Evolutionary conservation across 352 stramenopile species (phyloP).

Genomic region (Phytophthora pseudosyringae): DNA sequence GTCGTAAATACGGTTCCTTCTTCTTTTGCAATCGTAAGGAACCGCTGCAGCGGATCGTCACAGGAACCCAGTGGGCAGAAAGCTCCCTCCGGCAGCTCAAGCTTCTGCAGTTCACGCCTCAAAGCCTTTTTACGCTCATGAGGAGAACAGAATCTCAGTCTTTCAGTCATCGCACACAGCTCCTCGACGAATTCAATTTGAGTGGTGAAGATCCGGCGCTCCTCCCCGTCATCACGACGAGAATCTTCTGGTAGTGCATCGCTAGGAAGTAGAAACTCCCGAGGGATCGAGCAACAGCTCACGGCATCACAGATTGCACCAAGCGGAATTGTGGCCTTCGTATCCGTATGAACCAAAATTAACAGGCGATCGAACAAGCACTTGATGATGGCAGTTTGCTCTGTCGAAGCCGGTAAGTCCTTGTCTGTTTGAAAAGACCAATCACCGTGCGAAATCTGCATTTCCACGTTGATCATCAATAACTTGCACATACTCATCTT

Average conservation of each 20-base stretch:
- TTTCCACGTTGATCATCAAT: slow-evolving; percentile 84
- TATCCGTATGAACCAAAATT: slow-evolving; percentile 51
- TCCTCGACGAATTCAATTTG: slow-evolving; percentile 79
- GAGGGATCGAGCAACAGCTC: slow-evolving; percentile 51
- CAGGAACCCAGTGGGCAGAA: slow-evolving; percentile 78
- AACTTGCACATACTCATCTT: slow-evolving; percentile 86
- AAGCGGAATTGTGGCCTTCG: slow-evolving; percentile 43
- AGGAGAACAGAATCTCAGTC: slow-evolving; percentile 60
- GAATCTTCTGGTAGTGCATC: slow-evolving; percentile 43
- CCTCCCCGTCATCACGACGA: slow-evolving; percentile 33
- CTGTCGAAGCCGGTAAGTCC: slow-evolving; percentile 65
- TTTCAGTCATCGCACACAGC: slow-evolving; percentile 80
- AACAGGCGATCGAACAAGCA: slow-evolving; percentile 70
- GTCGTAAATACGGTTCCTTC: slow-evolving; percentile 91
- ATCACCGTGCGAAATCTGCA: slow-evolving; percentile 70
- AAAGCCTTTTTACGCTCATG: slow-evolving; percentile 70
- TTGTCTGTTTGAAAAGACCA: slow-evolving; percentile 69
- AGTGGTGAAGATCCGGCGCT: slow-evolving; percentile 62
- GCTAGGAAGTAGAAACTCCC: slow-evolving; percentile 49
- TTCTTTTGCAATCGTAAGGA: slow-evolving; percentile 65
- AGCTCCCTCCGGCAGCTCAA: slow-evolving; percentile 61
- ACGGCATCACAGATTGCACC: slow-evolving; percentile 71
- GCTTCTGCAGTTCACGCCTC: slow-evolving; percentile 58
- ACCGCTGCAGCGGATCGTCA: slow-evolving; percentile 62
- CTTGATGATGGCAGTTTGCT: slow-evolving; percentile 68